phyloP scores from a whole-genome alignment of 257 asterid genomes.

The Nicotiana benthamiana region DNA sequence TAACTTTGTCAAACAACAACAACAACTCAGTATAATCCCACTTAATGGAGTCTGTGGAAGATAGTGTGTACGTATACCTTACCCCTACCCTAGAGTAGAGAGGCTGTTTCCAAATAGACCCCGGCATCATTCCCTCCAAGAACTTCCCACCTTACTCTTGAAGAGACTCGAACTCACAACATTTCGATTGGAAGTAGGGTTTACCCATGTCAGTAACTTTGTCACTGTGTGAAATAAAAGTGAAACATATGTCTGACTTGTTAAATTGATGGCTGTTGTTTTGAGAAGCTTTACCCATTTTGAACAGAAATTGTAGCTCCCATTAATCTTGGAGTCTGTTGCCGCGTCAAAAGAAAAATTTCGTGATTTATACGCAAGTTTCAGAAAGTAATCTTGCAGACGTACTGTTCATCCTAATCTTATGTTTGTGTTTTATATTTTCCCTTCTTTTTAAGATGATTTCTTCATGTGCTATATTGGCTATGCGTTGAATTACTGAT shows the following conservation, averaged over 20 bases:
- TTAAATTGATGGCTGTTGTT: not conserved
- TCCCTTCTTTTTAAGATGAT: not conserved
- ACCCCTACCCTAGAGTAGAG: too few species aligned
- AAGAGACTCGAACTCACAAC: too few species aligned
- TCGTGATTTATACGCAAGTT: not conserved
- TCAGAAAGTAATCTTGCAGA: not conserved
- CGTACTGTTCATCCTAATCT: not conserved
- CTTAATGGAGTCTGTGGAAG: too few species aligned
- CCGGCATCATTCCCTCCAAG: too few species aligned
- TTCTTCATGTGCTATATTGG: not conserved
- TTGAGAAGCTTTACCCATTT: not conserved
- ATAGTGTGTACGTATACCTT: too few species aligned
- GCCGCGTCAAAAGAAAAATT: not conserved
- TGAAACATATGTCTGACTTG: not conserved
- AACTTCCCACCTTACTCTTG: too few species aligned
- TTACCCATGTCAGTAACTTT: not conserved
- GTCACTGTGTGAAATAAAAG: not conserved
- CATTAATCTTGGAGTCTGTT: not conserved
- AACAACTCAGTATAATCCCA: too few species aligned
- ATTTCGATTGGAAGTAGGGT: too few species aligned
- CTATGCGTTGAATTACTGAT: not conserved
- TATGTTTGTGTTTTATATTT: not conserved
- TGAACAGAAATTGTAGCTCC: not conserved
- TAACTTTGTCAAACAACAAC: not conserved
- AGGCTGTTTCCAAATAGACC: too few species aligned